Base-by-base conservation (phyloP, 352 stramenopile genomes). In the Thalassiosira mediterranea region DNA sequence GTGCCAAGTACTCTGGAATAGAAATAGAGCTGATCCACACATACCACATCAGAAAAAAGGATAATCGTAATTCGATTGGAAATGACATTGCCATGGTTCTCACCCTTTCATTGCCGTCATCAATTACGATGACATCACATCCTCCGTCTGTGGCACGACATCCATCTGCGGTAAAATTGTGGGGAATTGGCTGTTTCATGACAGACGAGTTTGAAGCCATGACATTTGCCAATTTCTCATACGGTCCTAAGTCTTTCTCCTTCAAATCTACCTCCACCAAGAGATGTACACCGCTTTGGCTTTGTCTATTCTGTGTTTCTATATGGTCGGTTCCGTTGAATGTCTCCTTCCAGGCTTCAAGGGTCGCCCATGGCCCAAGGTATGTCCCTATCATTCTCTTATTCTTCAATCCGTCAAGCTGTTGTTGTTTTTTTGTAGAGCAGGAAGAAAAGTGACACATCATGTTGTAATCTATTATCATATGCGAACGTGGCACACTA, bases 1-100 rank as follows among this genome's bases (percentile, higher is more conserved):
- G 57, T 76, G 47, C 67, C 67, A 17, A 76, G 38, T n/a, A 76
- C 51, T 54, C 58, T 28, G 5, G 58, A 71, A 64, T 76, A 76
- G 26, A 76, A 70, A 23, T 76, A 76, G 7, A 76, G 4, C n/a
- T n/a, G n/a, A n/a, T n/a, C n/a, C n/a, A n/a, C n/a, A n/a, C n/a
- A n/a, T n/a, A n/a, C n/a, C n/a, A n/a, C n/a, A n/a, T n/a, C n/a
- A n/a, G n/a, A n/a, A n/a, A n/a, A n/a, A n/a, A n/a, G n/a, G n/a
- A n/a, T n/a, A n/a, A n/a, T n/a, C n/a, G n/a, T n/a, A n/a, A n/a
- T n/a, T n/a, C n/a, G n/a, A n/a, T n/a, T n/a, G n/a, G n/a, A n/a
- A n/a, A n/a, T n/a, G n/a, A n/a, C n/a, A n/a, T n/a, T n/a, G n/a
- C n/a, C n/a, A n/a, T n/a, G n/a, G n/a, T n/a, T n/a, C n/a, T n/a